Evolutionary conservation across 108 stramenopile genomes (phyloP), one percentile per base, ranked within the genome.

Genomic region (Mediolabrus comicus): DNA sequence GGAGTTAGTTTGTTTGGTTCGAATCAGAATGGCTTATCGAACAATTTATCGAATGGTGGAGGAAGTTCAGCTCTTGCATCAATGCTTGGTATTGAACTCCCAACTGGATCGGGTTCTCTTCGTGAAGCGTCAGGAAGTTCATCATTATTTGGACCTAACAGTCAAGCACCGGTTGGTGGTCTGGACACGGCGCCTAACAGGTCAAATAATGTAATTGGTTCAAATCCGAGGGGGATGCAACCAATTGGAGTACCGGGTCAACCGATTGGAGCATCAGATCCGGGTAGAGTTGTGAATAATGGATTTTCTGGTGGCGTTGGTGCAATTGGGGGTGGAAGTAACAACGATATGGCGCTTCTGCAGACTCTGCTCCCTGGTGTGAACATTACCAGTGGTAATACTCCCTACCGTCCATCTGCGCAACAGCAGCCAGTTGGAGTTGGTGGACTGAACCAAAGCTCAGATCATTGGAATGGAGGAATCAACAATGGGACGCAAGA

Each of bases 361-460:
- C 92, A 94, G 71, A 91, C 87, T 52, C 75, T 94, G 17, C 69
- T 94, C 31, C 92, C 92, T 12, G 90, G 90, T 31, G 92, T 94
- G 4, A 77, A 77, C 62, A 77, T 77, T 10, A 77, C 75, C 33
- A 77, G 75, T 52, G 75, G 75, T 28, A 65, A 65, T 59, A 31
- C 72, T 8, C n/a, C n/a, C 4, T 65, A 60, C 43, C 64, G 57
- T 49, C 72, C 62, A 16, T 57, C 68, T 17, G 63, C 75, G 19
- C 68, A 62, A 16, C 68, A 64, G 19, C 62, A 71, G 61, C 67
- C 70, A 29, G 67, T 74, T 13, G 72, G 66, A 61, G 77, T 77
- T 59, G 75, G 75, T 10, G 62, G 75, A 35, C 63, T 77, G 14
- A 62, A 75, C 39, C 62, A 54, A 32, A 27, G 31, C n/a, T 41